Evolutionary conservation across 2,329 filamentous ascomycete species (phyloP), one percentile per base, ranked within the genome.

Genomic region (Ceratocystis alfenasii): DNA sequence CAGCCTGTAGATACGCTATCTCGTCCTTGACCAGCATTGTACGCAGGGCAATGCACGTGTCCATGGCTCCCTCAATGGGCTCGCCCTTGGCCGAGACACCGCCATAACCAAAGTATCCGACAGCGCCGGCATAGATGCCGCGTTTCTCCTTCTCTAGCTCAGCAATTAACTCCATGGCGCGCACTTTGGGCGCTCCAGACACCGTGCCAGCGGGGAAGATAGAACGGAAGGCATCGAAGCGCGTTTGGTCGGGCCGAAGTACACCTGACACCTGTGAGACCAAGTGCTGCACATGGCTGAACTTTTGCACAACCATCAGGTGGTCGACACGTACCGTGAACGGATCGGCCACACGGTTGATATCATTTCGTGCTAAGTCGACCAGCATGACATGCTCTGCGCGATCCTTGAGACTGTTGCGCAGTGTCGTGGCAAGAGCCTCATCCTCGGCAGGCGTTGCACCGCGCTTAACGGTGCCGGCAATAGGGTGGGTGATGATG

Each of bases 141-240:
- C 94, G 83, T 80, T 96, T 96, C 81, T 99, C 94, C 69, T 83
- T 80, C 77, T 99, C 94, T 60, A 97, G 78, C 78, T 97, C 93
- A 60, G 89, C 91, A 72, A 99, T 99, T 68, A 99, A 80, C 77
- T 96, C 89, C 94, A 99, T 99, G 2, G 94, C 94, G 69, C 87
- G 85, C 65, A 99, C 91, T 78, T 99, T 99, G 67, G 94, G 94
- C 3, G 94, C 93, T 3, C 94, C 94, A 20, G 89, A 94, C 36
- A 97, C 93, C 0, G 94, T 99, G 66, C 94, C 94, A 3, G 94
- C 94, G 0, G 94, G 94, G 79, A 99, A 99, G 72, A 99, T 96
- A 70, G 89, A 92, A 48, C 93, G 84, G 78, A 99, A 95, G 8
- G 94, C 94, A 73, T 97, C 93, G 76, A 96, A 99, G 67, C 94